These are phyloP conservation scores for Cupressus sempervirens DNA, from an alignment of 75 land plant species.

Conservation along the genomic window DNA sequence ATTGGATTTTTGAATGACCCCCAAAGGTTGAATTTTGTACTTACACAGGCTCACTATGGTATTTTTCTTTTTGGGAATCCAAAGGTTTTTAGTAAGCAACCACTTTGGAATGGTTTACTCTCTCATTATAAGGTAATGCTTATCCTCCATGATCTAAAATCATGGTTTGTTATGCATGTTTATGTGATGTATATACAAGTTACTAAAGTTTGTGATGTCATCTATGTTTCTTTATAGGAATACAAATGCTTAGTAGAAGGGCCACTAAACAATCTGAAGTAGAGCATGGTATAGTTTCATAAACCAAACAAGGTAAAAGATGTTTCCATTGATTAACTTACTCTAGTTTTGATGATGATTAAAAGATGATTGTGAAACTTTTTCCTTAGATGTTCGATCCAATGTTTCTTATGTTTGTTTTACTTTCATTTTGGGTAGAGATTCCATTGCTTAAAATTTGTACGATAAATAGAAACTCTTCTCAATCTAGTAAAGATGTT, in stretches of 20 bases:
- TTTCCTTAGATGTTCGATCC: no score
- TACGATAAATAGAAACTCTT: no score
- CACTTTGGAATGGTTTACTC: constrained; percentile 90
- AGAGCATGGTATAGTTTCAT: constrained; percentile 99
- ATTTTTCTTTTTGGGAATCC: constrained; percentile 96
- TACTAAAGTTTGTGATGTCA: neutral
- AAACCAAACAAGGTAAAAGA: constrained; percentile 91
- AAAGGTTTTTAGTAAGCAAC: constrained; percentile 96
- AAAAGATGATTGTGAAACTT: no score
- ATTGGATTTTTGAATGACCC: constrained; percentile 99
- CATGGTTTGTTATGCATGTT: neutral
- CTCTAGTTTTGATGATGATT: no score
- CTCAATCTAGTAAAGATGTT: neutral
- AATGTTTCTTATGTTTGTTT: no score
- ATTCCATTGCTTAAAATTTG: no score
- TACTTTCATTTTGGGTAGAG: no score
- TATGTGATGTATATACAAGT: neutral
- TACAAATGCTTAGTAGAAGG: constrained; percentile 99
- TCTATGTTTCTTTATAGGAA: constrained; percentile 46
- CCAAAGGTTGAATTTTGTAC: constrained; percentile 91
- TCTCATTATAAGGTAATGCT: constrained; percentile 91
- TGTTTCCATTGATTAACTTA: neutral
- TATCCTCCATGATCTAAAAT: neutral
- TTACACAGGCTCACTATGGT: constrained; percentile 96
- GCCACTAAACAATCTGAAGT: constrained; percentile 93